A percentile compares a stretch with the other conserved stretches of the same genome.
Evolutionary conservation across 2,329 filamentous ascomycete genomes (phyloP).

Genomic region (Fusarium robinianum): DNA sequence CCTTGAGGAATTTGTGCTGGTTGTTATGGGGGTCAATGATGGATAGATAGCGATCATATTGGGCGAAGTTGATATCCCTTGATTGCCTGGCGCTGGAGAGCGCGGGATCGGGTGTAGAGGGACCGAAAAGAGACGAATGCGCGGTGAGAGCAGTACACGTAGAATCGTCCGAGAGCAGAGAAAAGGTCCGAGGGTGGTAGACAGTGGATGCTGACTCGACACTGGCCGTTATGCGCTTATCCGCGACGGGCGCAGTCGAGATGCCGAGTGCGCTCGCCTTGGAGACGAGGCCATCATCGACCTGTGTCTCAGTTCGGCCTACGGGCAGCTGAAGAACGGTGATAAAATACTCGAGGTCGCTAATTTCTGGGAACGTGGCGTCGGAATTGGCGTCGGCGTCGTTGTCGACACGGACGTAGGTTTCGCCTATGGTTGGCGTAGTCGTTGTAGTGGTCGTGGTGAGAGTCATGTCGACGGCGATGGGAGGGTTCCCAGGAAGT

Average conservation of each 20-base stretch:
- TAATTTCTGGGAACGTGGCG: conserved; percentile 44
- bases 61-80: conserved; percentile 51
- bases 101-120: conserved; percentile 33
- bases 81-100: conserved; percentile 35
- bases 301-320: conserved; percentile 44
- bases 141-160: conserved; percentile 49
- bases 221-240: conserved; percentile 46
- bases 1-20: conserved; percentile 48
- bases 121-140: conserved; percentile 47
- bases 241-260: conserved; percentile 33
- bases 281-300: conserved; percentile 45
- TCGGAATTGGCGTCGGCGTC: conserved; percentile 17
- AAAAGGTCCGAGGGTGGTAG: conserved; percentile 50
- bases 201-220: conserved; percentile 50
- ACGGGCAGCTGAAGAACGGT: conserved; percentile 45
- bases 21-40: conserved; percentile 50
- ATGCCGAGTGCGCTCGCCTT: conserved; percentile 46
- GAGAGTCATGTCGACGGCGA: conserved; percentile 28
- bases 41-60: conserved; percentile 57
- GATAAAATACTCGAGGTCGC: conserved; percentile 45
- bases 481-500: conserved; percentile 24
- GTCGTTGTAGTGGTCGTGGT: conserved; percentile 23
- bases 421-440: conserved; percentile 17
- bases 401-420: conserved; percentile 1
- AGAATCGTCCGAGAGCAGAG: conserved; percentile 49